Base-by-base conservation (phyloP, 176 grass and related monocot genomes). In the Musa schizocarpa region DNA sequence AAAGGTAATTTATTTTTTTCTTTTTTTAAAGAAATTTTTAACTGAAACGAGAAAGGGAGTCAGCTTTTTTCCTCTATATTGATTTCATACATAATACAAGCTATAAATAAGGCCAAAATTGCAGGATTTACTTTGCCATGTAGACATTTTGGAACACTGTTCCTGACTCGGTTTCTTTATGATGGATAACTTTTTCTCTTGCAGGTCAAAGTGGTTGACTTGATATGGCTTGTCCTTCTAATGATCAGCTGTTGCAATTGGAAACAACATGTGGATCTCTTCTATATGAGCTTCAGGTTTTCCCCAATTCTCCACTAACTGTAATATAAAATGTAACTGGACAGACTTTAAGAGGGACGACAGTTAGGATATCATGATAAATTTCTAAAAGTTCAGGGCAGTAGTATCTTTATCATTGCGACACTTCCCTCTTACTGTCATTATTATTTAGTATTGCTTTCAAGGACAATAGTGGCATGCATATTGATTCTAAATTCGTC, bases 231-330 rank as follows among this genome's bases (percentile, higher is more conserved):
- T 21, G 43, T 73, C 22, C 54, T 21, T 50, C 57, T 27, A 80
- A 26, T n/a, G 55, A 80, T 80, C 69, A 80, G 13, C 78, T 80
- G 10, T 72, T 53, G 27, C 78, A 80, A 64, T 27, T 72, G 49
- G 78, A 80, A 27, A 73, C 78, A 73, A 50, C 78, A 65, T 80
- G 78, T 53, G 78, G 78, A 63, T 80, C 78, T 73, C 78, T 80
- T 80, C 78, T 73, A 80, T 80, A 73, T 48, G 78, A 80, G 69
- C 78, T 80, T 64, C 78, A 80, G 78, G 78, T 80, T 77, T 70
- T 65, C 22, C 3, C 34, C 34, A 43, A 6, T 0, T 43, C 34
- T 43, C 34, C 34, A 43, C 4, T 43, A 43, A 43, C 34, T 43
- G 34, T 43, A 43, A 43, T 43, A 43, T 43, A 43, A 43, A 43